Evolutionary conservation across 164 flowering plant genomes (phyloP).

Genomic region (Cinnamomum chago): DNA sequence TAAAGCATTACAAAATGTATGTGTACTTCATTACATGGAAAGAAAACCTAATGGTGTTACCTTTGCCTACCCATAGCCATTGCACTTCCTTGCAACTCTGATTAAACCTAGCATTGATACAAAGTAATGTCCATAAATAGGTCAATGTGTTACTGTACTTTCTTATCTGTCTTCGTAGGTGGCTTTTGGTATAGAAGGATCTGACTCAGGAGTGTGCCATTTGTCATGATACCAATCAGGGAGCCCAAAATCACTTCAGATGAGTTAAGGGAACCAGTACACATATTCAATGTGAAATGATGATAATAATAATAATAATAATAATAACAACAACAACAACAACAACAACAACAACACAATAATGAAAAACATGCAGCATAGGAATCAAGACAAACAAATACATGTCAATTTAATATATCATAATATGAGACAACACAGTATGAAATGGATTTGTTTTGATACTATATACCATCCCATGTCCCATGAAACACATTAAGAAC

Average conservation of each 20-base stretch:
- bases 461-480: neutral
- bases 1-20: neutral
- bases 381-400: neutral
- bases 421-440: neutral
- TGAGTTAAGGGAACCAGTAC: slow-evolving; percentile 37
- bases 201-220: slow-evolving; percentile 80
- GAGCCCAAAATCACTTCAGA: slow-evolving; percentile 76
- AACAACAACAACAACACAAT: no score
- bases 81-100: neutral
- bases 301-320: no score
- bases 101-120: neutral
- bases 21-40: neutral
- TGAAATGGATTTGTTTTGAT: neutral
- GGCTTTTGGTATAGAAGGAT: slow-evolving; percentile 64
- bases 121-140: neutral
- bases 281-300: no score
- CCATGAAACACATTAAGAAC: neutral
- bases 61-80: neutral
- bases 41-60: neutral
- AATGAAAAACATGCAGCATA: neutral
- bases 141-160: slow-evolving; percentile 33
- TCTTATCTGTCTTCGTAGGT: slow-evolving; percentile 56
- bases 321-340: no score
- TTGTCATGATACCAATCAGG: slow-evolving; percentile 54
- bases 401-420: neutral